Evolutionary conservation across 805 yeast species (phyloP).

Genomic region (Schwanniomyces polymorphus): DNA sequence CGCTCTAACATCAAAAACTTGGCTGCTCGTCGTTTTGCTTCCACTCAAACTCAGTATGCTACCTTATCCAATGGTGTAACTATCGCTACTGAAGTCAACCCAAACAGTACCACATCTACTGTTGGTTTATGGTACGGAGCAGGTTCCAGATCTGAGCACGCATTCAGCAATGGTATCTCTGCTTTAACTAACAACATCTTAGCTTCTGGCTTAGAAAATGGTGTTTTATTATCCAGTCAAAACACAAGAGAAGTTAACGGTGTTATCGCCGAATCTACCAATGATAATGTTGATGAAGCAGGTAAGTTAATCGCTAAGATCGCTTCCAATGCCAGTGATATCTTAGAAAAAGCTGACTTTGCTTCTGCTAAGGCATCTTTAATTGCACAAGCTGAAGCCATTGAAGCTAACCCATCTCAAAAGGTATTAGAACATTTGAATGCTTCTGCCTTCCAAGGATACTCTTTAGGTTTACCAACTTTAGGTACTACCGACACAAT

Average conservation of each 20-base stretch:
- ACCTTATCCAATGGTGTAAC: slow-evolving; percentile 73
- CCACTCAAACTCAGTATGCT: slow-evolving; percentile 69
- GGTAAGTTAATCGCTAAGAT: slow-evolving; percentile 50
- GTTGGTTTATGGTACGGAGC: slow-evolving; percentile 73
- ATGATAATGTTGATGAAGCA: slow-evolving; percentile 53
- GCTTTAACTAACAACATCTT: slow-evolving; percentile 58
- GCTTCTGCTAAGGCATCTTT: slow-evolving; percentile 48
- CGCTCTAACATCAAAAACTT: slow-evolving; percentile 28
- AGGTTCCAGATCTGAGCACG: slow-evolving; percentile 78
- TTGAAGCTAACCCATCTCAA: slow-evolving; percentile 57
- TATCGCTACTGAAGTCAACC: slow-evolving; percentile 67
- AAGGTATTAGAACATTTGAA: slow-evolving; percentile 73
- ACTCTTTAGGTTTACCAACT: slow-evolving; percentile 74
- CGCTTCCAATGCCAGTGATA: slow-evolving; percentile 35
- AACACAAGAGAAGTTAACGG: slow-evolving; percentile 67
- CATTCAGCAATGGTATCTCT: slow-evolving; percentile 81
- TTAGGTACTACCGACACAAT: slow-evolving; percentile 73
- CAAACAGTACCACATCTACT: slow-evolving; percentile 54
- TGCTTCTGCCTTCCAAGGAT: slow-evolving; percentile 85
- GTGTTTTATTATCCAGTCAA: slow-evolving; percentile 55
- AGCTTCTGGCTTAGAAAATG: slow-evolving; percentile 44
- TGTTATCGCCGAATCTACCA: slow-evolving; percentile 54
- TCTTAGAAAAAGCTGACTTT: slow-evolving; percentile 46
- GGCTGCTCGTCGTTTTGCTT: slow-evolving; percentile 54
- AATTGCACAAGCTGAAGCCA: slow-evolving; percentile 46